These are phyloP conservation scores for Trichoderma citrinoviride DNA, from an alignment of 2,329 filamentous ascomycete species.

Conservation along the genomic window DNA sequence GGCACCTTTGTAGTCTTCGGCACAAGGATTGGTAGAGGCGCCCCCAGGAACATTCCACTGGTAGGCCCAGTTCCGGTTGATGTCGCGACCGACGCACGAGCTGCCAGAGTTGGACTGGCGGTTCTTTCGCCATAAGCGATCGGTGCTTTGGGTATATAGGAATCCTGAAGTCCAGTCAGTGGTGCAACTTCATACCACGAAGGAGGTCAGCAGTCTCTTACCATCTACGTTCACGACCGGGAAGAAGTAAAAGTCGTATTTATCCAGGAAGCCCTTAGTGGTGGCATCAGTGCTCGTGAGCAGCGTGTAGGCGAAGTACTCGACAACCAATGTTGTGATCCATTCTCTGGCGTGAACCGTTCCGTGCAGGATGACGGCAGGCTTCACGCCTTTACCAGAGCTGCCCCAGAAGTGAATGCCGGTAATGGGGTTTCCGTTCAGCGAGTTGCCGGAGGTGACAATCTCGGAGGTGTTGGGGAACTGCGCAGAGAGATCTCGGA, in stretches of 20 bases:
- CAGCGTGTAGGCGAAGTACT: conserved; percentile 52
- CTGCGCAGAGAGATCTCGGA: conserved; percentile 43
- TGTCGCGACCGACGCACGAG: conserved; percentile 51
- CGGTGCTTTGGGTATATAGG: conserved; percentile 53
- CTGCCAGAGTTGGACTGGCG: conserved; percentile 42
- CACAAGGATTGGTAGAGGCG: conserved; percentile 51
- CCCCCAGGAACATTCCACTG: conserved; percentile 51
- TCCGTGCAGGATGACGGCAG: conserved; percentile 55
- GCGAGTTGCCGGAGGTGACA: conserved; percentile 48
- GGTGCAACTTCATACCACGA: background rate
- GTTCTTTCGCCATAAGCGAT: conserved; percentile 64
- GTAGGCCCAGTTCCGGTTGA: conserved; percentile 61
- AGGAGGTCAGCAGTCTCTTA: conserved; percentile 28
- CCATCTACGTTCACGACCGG: conserved; percentile 62
- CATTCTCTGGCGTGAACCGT: conserved; percentile 61
- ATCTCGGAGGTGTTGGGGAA: conserved; percentile 47
- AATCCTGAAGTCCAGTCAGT: conserved; percentile 45
- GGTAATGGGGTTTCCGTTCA: conserved; percentile 54
- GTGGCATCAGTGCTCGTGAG: conserved; percentile 44
- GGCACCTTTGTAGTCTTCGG: conserved; percentile 47
- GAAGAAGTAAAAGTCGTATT: conserved; percentile 65
- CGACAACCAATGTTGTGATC: conserved; percentile 55
- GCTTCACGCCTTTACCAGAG: conserved; percentile 44
- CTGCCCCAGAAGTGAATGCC: conserved; percentile 58
- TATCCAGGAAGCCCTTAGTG: conserved; percentile 50